Evolutionary conservation across 345 rosid species (phyloP).

Genomic region (Microcos paniculata): DNA sequence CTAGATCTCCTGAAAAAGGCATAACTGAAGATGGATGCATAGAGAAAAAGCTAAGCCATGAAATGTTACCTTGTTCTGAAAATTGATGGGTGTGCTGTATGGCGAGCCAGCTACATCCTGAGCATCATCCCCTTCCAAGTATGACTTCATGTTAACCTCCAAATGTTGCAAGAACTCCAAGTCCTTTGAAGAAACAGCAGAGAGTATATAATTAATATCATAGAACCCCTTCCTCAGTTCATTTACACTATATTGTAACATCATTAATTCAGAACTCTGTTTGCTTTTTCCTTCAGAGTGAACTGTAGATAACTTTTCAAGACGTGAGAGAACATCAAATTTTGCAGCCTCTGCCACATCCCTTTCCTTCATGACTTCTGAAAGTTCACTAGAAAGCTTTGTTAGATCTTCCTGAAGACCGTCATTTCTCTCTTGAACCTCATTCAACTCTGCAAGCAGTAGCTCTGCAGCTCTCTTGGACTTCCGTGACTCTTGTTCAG

Average conservation of each 20-base stretch:
- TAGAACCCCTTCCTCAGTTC: slow-evolving; percentile 42
- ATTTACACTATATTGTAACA: slow-evolving; percentile 43
- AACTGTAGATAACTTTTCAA: slow-evolving; percentile 46
- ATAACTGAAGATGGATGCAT: neutral
- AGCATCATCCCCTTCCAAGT: slow-evolving; percentile 35
- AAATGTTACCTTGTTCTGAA: slow-evolving; percentile 44
- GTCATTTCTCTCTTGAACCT: slow-evolving; percentile 95
- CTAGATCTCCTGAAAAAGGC: neutral
- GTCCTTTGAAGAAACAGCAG: slow-evolving; percentile 55
- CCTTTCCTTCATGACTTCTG: slow-evolving; percentile 49
- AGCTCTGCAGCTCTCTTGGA: slow-evolving; percentile 89
- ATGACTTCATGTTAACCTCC: slow-evolving; percentile 48
- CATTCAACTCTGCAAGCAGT: slow-evolving; percentile 83
- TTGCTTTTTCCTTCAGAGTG: slow-evolving; percentile 50
- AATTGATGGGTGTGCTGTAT: slow-evolving; percentile 22
- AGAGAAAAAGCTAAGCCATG: too few species aligned
- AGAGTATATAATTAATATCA: slow-evolving; percentile 39
- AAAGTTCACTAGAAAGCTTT: slow-evolving; percentile 43
- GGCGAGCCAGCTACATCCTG: slow-evolving; percentile 35
- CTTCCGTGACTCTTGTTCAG: slow-evolving; percentile 71
- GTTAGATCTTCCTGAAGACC: slow-evolving; percentile 74
- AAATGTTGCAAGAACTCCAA: slow-evolving; percentile 56
- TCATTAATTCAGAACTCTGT: slow-evolving; percentile 44
- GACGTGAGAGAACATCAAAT: slow-evolving; percentile 51
- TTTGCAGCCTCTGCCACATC: slow-evolving; percentile 63